Base-by-base conservation (phyloP, 768 basidiomycete genomes). In the Rhodotorula babjevae region DNA sequence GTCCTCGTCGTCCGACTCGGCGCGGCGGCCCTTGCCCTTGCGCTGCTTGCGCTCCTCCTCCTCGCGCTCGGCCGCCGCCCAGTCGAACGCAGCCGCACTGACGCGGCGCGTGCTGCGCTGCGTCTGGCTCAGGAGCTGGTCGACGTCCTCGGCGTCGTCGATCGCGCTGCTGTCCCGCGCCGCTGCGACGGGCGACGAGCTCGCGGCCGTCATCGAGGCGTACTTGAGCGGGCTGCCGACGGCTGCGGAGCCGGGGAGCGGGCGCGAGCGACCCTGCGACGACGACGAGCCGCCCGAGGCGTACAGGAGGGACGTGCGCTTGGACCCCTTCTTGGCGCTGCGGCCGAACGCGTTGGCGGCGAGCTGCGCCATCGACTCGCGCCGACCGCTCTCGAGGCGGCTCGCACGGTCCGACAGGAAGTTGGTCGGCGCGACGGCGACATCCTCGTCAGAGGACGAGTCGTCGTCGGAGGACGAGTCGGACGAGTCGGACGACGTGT, bases 1-100 rank as follows among this genome's bases (percentile, higher is more conserved):
- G 27, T 23, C 61, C 29, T 62, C 47, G 5, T 62, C 31, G 11
- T 36, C 31, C 31, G 61, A 18, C 44, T 65, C 64, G 1, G n/a
- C 64, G 7, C 57, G 42, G 3, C 42, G 31, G 3, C 59, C 66
- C 21, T 33, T 29, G 14, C 66, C 19, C 69, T 70, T 70, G 21
- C 63, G 61, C 36, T 33, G 52, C 59, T 46, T 63, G 46, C 53
- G 31, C 70, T 71, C 70, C n/a, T 61, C 71, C 29, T 72, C 71
- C 40, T 65, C 71, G 56, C 62, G 62, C 65, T 72, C 71, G 12
- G 64, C 67, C 46, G 56, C 52, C 10, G 36, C 71, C 71, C 71
- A 72, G 46, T 61, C 60, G 8, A 56, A 19, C 47, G 50, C 50
- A 1, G 18, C 36, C 21, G 23, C 49, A 42, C 61, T 21, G 14